phyloP scores from a whole-genome alignment of 2,329 filamentous ascomycete genomes.

The Cucurbitaria berberidis region DNA sequence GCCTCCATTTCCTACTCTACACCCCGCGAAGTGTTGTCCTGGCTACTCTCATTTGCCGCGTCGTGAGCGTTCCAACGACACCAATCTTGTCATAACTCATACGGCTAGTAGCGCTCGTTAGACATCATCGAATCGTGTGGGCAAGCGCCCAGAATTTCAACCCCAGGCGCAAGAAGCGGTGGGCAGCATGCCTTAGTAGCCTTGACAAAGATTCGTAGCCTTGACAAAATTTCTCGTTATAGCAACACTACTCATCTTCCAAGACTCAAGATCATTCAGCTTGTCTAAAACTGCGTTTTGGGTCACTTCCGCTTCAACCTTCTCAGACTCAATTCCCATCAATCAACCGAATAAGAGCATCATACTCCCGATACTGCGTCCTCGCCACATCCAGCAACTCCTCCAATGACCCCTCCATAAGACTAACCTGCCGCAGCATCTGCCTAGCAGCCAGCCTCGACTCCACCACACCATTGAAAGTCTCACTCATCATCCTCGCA shows the following conservation, averaged over 20 bases:
- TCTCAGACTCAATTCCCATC: not conserved
- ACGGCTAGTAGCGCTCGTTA: not conserved
- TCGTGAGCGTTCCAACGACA: not conserved
- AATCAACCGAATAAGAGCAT: not conserved
- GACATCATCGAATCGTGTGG: not conserved
- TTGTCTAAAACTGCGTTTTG: too few relatives aligned
- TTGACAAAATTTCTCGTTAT: too few relatives aligned
- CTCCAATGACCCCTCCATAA: conserved; percentile 12
- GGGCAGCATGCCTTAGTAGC: too few relatives aligned
- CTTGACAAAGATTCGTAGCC: too few relatives aligned
- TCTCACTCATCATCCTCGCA: conserved; percentile 18
- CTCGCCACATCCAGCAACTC: conserved; percentile 11
- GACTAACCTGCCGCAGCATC: conserved; percentile 7
- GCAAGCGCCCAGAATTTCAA: too few relatives aligned
- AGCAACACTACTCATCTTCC: not conserved
- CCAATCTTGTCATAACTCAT: not conserved
- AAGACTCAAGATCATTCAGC: not conserved
- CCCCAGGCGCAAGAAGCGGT: too few relatives aligned
- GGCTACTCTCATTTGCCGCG: not conserved
- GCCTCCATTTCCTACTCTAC: not conserved
- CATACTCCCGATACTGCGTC: conserved; percentile 10
- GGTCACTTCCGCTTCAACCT: not conserved
- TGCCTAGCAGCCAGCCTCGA: conserved; percentile 6
- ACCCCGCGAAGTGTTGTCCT: not conserved
- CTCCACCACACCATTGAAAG: conserved; percentile 8